A percentile compares a stretch with the other conserved stretches of the same genome.
phyloP scores from a whole-genome alignment of 2,329 filamentous ascomycete species.

The Ophiostoma pallidulum region DNA sequence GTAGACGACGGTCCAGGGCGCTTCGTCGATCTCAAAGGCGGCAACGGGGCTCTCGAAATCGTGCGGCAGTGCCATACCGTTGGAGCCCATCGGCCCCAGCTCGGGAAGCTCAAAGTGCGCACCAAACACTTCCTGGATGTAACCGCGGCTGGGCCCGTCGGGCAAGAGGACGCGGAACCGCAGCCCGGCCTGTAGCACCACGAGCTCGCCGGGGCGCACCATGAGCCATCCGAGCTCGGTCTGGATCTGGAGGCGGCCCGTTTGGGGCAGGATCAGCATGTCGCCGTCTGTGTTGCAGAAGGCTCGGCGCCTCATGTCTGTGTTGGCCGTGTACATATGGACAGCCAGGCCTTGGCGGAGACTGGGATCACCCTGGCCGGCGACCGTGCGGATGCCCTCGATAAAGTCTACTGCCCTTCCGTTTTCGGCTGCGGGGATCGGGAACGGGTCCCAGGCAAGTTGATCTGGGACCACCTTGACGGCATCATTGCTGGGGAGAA shows the following conservation, averaged over 20 bases:
- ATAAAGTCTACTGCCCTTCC: slow-evolving; percentile 39
- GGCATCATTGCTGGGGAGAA: slow-evolving; percentile 35
- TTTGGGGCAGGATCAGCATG: slow-evolving; percentile 55
- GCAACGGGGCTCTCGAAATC: slow-evolving; percentile 58
- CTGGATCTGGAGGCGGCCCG: slow-evolving; percentile 55
- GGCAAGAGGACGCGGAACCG: slow-evolving; percentile 50
- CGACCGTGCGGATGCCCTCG: slow-evolving; percentile 38
- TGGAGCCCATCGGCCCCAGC: slow-evolving; percentile 56
- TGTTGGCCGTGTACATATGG: slow-evolving; percentile 38
- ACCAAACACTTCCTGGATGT: slow-evolving; percentile 58
- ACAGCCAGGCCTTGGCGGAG: slow-evolving; percentile 38
- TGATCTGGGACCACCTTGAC: slow-evolving; percentile 26
- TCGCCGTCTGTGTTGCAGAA: slow-evolving; percentile 55
- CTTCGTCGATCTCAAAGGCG: slow-evolving; percentile 41
- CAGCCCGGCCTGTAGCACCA: slow-evolving; percentile 56
- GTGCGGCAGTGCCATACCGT: slow-evolving; percentile 53
- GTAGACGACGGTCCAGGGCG: slow-evolving; percentile 36
- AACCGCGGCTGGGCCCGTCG: slow-evolving; percentile 33
- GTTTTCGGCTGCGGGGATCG: slow-evolving; percentile 10
- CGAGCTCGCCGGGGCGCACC: slow-evolving; percentile 57
- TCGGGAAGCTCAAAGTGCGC: slow-evolving; percentile 57
- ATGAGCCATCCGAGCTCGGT: slow-evolving; percentile 50
- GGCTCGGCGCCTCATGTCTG: slow-evolving; percentile 36
- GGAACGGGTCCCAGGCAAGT: slow-evolving; percentile 34
- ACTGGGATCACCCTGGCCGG: slow-evolving; percentile 40